Conservation (phyloP, 805 yeast species). For the Pichia phayaonensis region DNA sequence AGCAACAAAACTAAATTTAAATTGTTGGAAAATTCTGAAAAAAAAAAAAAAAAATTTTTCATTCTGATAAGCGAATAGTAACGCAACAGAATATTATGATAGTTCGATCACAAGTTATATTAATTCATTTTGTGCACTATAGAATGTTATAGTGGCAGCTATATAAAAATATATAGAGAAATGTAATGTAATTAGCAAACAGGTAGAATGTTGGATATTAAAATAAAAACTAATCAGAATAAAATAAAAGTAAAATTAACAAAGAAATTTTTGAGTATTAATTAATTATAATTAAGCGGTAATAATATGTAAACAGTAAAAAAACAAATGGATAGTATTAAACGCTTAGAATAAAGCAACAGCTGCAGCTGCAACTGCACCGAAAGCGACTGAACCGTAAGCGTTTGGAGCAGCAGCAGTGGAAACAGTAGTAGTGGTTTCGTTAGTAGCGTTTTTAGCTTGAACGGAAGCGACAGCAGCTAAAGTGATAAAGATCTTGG, state of each 20-base stretch:
- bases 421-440: conserved; percentile 35
- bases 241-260: not conserved
- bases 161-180: not conserved
- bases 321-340: not conserved
- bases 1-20: too few species aligned
- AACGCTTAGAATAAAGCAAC: conserved; percentile 36
- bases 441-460: conserved; percentile 44
- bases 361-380: conserved; percentile 85
- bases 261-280: not conserved
- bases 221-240: not conserved
- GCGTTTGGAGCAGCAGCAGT: conserved; percentile 34
- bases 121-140: not conserved
- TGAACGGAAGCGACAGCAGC: conserved; percentile 64
- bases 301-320: not conserved
- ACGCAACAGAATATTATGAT: too few species aligned
- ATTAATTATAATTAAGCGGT: not conserved
- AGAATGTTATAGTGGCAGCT: not conserved
- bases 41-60: too few species aligned
- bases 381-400: conserved; percentile 64
- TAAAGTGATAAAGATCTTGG: conserved; percentile 57
- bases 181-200: not conserved
- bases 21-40: too few species aligned
- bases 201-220: too few species aligned
- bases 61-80: not conserved
- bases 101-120: not conserved